Percentiles rank a stretch among this genome's conserved stretches.
Evolutionary conservation across 1,284 basidiomycete species (phyloP).

Genomic region (Cryptococcus sp.): DNA sequence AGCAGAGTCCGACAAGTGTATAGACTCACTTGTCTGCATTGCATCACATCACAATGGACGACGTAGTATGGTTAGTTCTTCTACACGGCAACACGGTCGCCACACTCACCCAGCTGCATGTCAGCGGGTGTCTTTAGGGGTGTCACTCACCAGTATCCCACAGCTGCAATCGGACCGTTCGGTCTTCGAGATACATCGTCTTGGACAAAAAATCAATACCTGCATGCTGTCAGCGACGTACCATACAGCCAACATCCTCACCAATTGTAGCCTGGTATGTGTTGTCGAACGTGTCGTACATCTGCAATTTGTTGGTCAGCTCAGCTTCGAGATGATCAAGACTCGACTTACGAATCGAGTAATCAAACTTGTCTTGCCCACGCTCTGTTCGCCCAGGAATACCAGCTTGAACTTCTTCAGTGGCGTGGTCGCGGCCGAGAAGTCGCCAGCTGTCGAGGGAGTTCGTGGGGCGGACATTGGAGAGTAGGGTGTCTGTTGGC

Average conservation of each 20-base stretch:
- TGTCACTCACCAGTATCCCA: constrained; percentile 86
- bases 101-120: constrained; percentile 1
- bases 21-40: constrained; percentile 34
- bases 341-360: constrained; percentile 64
- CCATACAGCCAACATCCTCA: constrained; percentile 4
- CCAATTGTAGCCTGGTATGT: constrained; percentile 99
- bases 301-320: constrained; percentile 56
- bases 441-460: constrained; percentile 21
- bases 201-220: constrained; percentile 98
- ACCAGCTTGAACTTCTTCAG: constrained; percentile 96
- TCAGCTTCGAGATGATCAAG: background rate
- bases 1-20: constrained; percentile 4
- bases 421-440: constrained; percentile 52
- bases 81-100: background rate
- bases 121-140: background rate
- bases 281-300: constrained; percentile 99
- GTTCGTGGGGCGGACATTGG: constrained; percentile 7
- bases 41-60: background rate
- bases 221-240: constrained; percentile 7
- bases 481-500: background rate
- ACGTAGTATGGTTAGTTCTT: background rate
- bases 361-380: constrained; percentile 96
- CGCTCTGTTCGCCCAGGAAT: constrained; percentile 85
- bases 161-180: constrained; percentile 93
- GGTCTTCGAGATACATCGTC: constrained; percentile 99